Conservation (phyloP, 192 early-diverging fungal species). For the Phlyctochytrium planicorne region DNA sequence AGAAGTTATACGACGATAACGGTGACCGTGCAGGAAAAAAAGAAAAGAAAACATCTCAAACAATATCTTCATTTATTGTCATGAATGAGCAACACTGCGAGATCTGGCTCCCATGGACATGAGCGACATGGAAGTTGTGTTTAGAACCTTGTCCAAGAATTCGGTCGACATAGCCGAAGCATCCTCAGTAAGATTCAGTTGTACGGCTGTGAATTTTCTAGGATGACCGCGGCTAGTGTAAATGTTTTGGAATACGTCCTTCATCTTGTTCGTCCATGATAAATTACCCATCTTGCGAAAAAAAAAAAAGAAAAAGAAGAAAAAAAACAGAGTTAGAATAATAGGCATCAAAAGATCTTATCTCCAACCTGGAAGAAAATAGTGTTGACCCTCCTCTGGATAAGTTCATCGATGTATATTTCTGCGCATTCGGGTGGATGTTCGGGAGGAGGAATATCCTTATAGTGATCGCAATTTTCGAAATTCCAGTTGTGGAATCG, state of each 20-base stretch:
- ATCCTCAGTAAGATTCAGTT: not conserved
- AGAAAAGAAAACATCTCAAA: no score
- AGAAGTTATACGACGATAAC: no score
- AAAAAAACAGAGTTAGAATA: not conserved
- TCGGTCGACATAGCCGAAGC: not conserved
- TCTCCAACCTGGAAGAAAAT: not conserved
- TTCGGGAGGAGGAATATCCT: not conserved
- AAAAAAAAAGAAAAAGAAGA: not conserved
- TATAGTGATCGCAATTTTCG: not conserved
- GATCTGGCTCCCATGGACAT: not conserved
- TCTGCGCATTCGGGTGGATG: not conserved
- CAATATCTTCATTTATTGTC: no score
- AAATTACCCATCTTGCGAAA: not conserved
- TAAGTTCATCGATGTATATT: not conserved
- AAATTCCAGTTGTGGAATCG: not conserved
- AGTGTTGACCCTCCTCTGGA: not conserved
- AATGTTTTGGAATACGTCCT: not conserved
- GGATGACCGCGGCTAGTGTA: not conserved
- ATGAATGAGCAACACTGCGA: no score
- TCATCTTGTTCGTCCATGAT: conserved; percentile 5
- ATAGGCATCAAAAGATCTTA: no score
- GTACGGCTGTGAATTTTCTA: not conserved
- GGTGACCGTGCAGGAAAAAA: no score
- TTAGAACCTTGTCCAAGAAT: conserved; percentile 6
- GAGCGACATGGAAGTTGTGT: not conserved